Base-by-base conservation (phyloP, 2,329 filamentous ascomycete species). In the Mycogone perniciosa region DNA sequence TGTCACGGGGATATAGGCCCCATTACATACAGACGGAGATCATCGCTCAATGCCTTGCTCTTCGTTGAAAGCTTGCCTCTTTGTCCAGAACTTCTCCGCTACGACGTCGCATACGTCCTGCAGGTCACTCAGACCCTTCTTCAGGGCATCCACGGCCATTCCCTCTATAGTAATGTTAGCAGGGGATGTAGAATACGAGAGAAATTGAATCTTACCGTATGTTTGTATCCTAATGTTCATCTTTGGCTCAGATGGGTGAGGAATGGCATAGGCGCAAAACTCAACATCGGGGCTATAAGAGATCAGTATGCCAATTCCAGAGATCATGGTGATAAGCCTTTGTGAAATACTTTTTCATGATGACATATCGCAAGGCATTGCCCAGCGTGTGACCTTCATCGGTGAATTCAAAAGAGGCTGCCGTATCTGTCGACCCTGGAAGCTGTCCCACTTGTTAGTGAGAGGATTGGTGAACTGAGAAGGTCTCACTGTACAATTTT, bases 161-260 rank as follows among this genome's bases (percentile, higher is more conserved):
- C 82, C 83, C 60, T 89, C 89, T 95, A 57, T 44, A 11, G 4
- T 6, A n/a, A 4, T 39, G 54, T 66, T 44, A 62, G 57, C 31
- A 51, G 44, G 20, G 8, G 10, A 29, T 7, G 31, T 6, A 44
- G 20, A 30, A 30, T 5, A 7, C 11, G 7, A 30, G 26, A 7
- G 40, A 27, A 5, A 27, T 5, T 1, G 26, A 11, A 41, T 70
- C 83, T 66, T 74, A 96, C 92, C 88, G 63, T 93, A 97, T 59
- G 92, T 99, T 71, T 99, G 93, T 56, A 99, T 97, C 62, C 93
- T 83, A 55, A 99, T 76, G 65, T 97, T 96, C 92, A 99, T 96
- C 72, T 95, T 93, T 38, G 85, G 76, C 71, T 99, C 93, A 37
- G 91, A 95, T 46, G 93, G 93, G 71, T 99, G 93, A 31, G 93